Evolutionary conservation across 352 stramenopile genomes (phyloP).

Genomic region (Achlya hypogyna): DNA sequence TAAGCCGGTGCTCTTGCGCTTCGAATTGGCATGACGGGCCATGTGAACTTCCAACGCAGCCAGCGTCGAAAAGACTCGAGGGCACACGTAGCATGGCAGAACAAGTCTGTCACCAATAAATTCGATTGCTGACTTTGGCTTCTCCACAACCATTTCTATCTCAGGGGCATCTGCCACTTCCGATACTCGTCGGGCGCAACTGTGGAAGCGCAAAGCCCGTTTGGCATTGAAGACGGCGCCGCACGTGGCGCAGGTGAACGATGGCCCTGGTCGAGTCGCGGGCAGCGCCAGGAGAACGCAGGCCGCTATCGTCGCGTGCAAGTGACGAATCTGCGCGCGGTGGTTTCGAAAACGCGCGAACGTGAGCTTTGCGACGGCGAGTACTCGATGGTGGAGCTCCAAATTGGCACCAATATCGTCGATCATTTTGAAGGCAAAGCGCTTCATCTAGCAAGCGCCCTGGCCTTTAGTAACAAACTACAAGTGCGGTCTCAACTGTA

Average conservation of each 20-base stretch:
- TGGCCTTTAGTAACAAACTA: neutral
- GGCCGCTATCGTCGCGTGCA: conserved; percentile 85
- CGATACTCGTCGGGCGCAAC: conserved; percentile 37
- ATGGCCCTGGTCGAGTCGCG: conserved; percentile 69
- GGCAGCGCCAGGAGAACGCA: conserved; percentile 79
- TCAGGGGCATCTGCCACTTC: too few relatives aligned
- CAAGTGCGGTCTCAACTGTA: conserved; percentile 38
- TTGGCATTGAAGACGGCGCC: conserved; percentile 79
- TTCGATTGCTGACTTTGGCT: neutral
- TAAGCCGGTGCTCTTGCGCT: neutral
- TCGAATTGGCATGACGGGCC: neutral
- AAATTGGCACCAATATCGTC: conserved; percentile 90
- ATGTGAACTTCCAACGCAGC: neutral
- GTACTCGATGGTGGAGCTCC: conserved; percentile 90
- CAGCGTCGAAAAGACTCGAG: neutral
- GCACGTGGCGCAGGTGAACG: conserved; percentile 62
- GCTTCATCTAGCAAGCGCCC: conserved; percentile 78
- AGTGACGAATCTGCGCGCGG: conserved; percentile 91
- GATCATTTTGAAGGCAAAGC: conserved; percentile 76
- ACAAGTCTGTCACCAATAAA: neutral
- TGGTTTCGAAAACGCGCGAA: conserved; percentile 95
- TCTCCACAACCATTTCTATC: neutral
- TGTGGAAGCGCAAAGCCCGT: conserved; percentile 76
- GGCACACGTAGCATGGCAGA: neutral
- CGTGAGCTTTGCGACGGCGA: conserved; percentile 89